Conservation (phyloP, 495 filamentous ascomycete species). For the Hyaloscypha bicolor region DNA sequence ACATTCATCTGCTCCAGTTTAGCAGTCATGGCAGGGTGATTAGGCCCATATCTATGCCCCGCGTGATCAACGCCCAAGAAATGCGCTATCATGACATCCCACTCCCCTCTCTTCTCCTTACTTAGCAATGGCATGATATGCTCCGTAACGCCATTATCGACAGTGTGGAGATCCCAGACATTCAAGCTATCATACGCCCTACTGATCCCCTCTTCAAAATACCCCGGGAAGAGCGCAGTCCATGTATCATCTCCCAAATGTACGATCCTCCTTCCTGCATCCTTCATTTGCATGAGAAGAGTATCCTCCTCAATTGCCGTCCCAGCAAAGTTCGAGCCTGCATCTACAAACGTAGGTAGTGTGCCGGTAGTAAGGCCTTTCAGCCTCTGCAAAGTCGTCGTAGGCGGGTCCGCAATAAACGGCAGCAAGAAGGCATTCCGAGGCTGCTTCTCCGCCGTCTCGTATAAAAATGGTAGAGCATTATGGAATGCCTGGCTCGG, state of each 20-base stretch:
- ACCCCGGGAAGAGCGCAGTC: conserved; percentile 86
- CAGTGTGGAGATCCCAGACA: conserved; percentile 95
- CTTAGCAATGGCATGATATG: conserved; percentile 82
- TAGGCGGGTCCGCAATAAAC: conserved; percentile 97
- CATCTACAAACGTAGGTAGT: conserved; percentile 90
- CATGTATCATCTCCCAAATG: conserved; percentile 98
- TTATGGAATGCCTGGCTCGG: conserved; percentile 74
- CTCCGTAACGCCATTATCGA: conserved; percentile 94
- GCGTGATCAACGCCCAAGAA: conserved; percentile 97
- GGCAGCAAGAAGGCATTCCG: conserved; percentile 85
- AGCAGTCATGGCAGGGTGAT: conserved; percentile 86
- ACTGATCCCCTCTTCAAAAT: conserved; percentile 85
- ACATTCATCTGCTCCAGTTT: conserved; percentile 92
- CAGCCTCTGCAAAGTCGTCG: conserved; percentile 85
- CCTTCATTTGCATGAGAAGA: conserved; percentile 77
- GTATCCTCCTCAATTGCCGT: conserved; percentile 99
- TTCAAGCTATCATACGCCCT: conserved; percentile 94
- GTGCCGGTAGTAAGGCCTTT: conserved; percentile 97
- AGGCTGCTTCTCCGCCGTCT: conserved; percentile 71
- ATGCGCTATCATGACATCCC: conserved; percentile 93
- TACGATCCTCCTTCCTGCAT: conserved; percentile 80
- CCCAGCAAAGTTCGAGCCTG: conserved; percentile 92
- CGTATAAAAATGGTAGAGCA: conserved; percentile 81
- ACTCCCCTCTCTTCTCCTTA: conserved; percentile 62
- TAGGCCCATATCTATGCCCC: conserved; percentile 91